Evolutionary conservation across 768 basidiomycete species (phyloP), one percentile per base, ranked within the genome.

Genomic region (Suillus placidus): DNA sequence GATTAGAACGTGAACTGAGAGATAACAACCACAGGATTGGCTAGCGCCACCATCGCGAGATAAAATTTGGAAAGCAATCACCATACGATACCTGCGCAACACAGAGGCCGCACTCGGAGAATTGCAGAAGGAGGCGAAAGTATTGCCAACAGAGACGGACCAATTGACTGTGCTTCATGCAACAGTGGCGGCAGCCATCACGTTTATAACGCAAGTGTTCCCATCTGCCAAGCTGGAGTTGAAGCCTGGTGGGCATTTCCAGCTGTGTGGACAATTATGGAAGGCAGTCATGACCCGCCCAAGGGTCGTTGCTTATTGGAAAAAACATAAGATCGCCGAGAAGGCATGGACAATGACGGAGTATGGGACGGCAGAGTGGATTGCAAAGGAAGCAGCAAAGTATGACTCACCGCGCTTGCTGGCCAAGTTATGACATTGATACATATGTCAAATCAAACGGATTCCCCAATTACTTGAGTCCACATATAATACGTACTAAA

Each of bases 251-350:
- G 72, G 62, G 8, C 45, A 63, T 65, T 74, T 68, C 20, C 65
- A 66, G 57, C 16, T 72, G 34, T 74, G 73, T 30, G 73, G 71
- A 45, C 62, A 57, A 55, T 54, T 73, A 61, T 74, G 72, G 73
- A 54, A 10, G 14, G 63, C 71, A 4, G 73, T 73, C 35, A 3
- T 16, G 1, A 49, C 43, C 47, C 71, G 72, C 23, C 65, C 66
- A 26, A 58, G 60, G 20, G 55, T 72, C 35, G 60, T 23, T 5
- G 63, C 67, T 16, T 73, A 73, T 51, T 70, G 71, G 73, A 54
- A 51, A 1, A 58, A 52, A 61, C 69, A 72, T 43, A 4, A 26
- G 12, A 64, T 68, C 12, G 45, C 45, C 8, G 49, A 5, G 2
- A 74, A 58, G 16, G 54, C 65, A 1, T 73, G 73, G 72, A 68